phyloP scores from a whole-genome alignment of 2,329 filamentous ascomycete genomes.

The Fusarium piperis region DNA sequence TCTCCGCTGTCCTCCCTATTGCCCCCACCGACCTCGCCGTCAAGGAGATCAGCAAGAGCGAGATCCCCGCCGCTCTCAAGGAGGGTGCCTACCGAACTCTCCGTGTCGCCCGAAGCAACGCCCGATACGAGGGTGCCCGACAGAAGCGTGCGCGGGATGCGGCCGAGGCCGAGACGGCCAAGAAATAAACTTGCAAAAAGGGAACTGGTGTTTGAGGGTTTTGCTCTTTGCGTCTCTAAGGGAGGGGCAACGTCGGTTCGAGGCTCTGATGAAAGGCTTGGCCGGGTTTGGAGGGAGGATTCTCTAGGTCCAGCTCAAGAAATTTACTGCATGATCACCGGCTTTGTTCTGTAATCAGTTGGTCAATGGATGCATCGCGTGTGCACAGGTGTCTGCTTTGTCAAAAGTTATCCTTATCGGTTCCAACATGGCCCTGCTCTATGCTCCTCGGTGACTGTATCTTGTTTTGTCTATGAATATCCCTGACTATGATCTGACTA shows the following conservation, averaged over 20 bases:
- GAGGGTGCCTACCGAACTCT: conserved; percentile 89
- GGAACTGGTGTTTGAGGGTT: conserved; percentile 55
- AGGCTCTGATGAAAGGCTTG: conserved; percentile 50
- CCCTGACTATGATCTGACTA: background rate
- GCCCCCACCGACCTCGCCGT: conserved; percentile 71
- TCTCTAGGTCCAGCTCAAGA: conserved; percentile 54
- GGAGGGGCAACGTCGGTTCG: conserved; percentile 52
- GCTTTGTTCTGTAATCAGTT: conserved; percentile 47
- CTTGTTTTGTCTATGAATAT: background rate
- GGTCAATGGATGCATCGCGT: conserved; percentile 44
- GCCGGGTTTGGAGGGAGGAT: conserved; percentile 50
- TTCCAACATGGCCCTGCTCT: background rate
- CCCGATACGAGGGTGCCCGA: conserved; percentile 81
- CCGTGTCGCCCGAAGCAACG: conserved; percentile 84
- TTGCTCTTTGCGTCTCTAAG: conserved; percentile 54
- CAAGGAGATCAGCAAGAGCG: conserved; percentile 82
- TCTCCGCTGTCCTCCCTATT: conserved; percentile 74
- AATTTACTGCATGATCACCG: conserved; percentile 55
- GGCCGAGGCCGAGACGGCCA: conserved; percentile 82
- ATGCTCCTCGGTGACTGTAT: background rate
- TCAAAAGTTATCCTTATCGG: conserved; percentile 33
- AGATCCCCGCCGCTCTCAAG: conserved; percentile 78
- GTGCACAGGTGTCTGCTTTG: conserved; percentile 29
- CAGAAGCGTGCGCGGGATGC: conserved; percentile 95
- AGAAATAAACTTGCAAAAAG: conserved; percentile 75